Evolutionary conservation across 129 eudicot genomes (phyloP), one percentile per base, ranked within the genome.

Genomic region (Arctium lappa): DNA sequence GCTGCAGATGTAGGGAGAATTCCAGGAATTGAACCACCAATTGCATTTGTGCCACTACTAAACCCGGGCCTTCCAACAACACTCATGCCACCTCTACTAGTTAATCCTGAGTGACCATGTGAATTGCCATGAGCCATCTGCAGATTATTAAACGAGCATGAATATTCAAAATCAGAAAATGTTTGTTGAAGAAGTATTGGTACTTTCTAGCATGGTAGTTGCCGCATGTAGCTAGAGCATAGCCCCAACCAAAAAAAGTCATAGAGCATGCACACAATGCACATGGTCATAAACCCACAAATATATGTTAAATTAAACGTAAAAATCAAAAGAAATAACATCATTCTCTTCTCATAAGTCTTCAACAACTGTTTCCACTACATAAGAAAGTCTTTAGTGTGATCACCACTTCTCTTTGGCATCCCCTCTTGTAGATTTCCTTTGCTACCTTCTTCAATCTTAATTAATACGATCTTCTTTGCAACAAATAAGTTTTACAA

Each of bases 11-110:
- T 89, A 27, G 99, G 89, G 27, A 93, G 90, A 80, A 93, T 88
- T 78, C 98, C 99, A 5, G 98, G 98, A 75, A 93, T 89, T 12
- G 99, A 95, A 87, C 97, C 98, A 56, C 93, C 94, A 38, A 93
- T 92, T 9, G 93, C 94, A 72, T 88, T 96, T 16, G 91, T 63
- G 76, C 86, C 80, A 81, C 89, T 90, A 86, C 85, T 87, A 73
- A 83, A 96, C 62, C 97, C 99, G 27, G 94, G 91, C 85, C 85
- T 92, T 82, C 99, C 99, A 69, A 90, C 94, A 76, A 93, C 89
- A 84, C 83, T 84, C 97, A 96, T 96, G 73, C 94, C 95, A 50
- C 97, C 97, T 81, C 99, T 93, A 81, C 74, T 93, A 63, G 91
- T 39, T 89, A 96, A 77, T 70, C 98, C 99, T 10, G 99, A 85